These are phyloP conservation scores for Draba incana DNA, from an alignment of 345 rosid genomes.

Conservation along the genomic window DNA sequence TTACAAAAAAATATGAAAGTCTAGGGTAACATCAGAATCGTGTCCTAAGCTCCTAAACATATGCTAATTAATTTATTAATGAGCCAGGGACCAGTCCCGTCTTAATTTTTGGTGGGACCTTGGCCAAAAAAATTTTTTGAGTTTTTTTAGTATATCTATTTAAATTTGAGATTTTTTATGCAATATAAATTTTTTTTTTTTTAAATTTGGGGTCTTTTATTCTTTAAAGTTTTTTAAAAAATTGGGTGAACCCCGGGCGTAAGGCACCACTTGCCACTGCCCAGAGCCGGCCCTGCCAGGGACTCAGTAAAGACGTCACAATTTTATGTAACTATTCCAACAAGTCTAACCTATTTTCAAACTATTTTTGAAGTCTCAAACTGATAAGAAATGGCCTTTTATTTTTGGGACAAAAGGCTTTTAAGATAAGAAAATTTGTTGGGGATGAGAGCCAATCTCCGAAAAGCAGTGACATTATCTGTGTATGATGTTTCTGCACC, in stretches of 20 bases:
- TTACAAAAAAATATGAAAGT: too few species aligned
- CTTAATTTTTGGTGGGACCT: too few species aligned
- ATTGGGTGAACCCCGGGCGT: too few species aligned
- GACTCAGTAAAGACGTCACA: neutral
- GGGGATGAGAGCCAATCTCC: slow-evolving; percentile 46
- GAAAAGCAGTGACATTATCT: slow-evolving; percentile 42
- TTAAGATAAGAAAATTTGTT: slow-evolving; percentile 39
- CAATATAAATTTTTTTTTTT: too few species aligned
- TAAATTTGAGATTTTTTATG: too few species aligned
- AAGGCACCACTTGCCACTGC: too few species aligned
- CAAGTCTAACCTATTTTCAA: neutral
- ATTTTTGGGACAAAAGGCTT: neutral
- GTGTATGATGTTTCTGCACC: slow-evolving; percentile 41
- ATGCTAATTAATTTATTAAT: neutral
- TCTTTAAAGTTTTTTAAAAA: too few species aligned
- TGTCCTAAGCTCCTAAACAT: slow-evolving; percentile 1
- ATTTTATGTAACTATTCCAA: neutral
- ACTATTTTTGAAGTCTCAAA: neutral
- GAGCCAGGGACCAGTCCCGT: neutral
- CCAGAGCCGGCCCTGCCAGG: too few species aligned
- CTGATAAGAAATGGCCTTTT: slow-evolving; percentile 11
- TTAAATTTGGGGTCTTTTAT: too few species aligned
- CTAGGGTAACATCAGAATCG: neutral
- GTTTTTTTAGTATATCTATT: too few species aligned
- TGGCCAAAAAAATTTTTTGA: too few species aligned